phyloP scores from a whole-genome alignment of 805 yeast species.

The Starmera caribaea region DNA sequence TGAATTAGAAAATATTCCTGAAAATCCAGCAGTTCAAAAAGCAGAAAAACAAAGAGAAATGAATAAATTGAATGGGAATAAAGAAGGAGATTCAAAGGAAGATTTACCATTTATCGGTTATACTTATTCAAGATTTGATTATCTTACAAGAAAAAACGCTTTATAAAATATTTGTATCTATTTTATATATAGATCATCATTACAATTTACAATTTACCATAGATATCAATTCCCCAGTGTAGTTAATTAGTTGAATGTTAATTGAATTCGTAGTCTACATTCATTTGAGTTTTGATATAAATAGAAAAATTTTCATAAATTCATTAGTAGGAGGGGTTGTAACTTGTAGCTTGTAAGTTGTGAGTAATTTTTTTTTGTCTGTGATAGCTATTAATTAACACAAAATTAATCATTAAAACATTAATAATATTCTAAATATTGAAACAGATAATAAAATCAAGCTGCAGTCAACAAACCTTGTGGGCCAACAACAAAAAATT shows the following conservation, averaged over 20 bases:
- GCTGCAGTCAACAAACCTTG: conserved; percentile 7
- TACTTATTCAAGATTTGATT: conserved; percentile 91
- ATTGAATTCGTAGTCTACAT: no score
- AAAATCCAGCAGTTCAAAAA: conserved; percentile 63
- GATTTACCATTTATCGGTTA: conserved; percentile 97
- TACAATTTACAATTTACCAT: no score
- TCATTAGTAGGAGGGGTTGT: no score
- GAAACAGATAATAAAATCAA: neutral
- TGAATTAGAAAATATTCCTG: conserved; percentile 91
- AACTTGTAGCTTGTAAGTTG: no score
- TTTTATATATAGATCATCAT: neutral
- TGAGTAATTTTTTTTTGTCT: neutral
- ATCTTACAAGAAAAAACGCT: conserved; percentile 67
- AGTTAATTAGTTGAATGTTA: no score
- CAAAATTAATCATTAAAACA: neutral
- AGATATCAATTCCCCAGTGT: no score
- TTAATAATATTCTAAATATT: neutral
- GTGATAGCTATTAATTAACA: neutral
- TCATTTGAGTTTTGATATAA: no score
- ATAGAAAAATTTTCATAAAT: no score
- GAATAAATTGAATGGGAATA: conserved; percentile 32
- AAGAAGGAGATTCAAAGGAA: conserved; percentile 50
- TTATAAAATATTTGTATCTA: conserved; percentile 11
- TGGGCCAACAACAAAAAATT: conserved; percentile 11
- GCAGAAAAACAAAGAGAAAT: conserved; percentile 60